Percentiles rank a stretch among this genome's conserved stretches.
phyloP scores from a whole-genome alignment of 148 eudicot genomes.

The Nepenthes mirabilis region DNA sequence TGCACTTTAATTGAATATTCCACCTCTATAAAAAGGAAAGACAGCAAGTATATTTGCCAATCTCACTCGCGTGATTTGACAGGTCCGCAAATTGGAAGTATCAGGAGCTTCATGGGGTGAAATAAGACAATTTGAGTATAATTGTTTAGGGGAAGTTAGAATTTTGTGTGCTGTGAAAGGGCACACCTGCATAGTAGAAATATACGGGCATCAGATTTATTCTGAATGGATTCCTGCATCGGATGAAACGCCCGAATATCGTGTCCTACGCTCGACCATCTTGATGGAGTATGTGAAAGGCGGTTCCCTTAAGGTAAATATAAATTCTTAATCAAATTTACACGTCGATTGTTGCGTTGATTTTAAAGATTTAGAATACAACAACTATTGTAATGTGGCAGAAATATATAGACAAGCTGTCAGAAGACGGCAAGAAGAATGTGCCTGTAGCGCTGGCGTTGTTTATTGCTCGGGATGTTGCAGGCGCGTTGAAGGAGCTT shows the following conservation, averaged over 20 bases:
- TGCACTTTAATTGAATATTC: background rate
- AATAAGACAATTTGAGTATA: conserved; percentile 58
- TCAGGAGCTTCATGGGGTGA: conserved; percentile 44
- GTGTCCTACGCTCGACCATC: conserved; percentile 59
- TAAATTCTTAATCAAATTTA: background rate
- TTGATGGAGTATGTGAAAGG: conserved; percentile 86
- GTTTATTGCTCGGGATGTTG: conserved; percentile 65
- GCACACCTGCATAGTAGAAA: conserved; percentile 70
- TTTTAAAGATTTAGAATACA: background rate
- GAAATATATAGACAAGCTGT: conserved; percentile 53
- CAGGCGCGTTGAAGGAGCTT: conserved; percentile 63
- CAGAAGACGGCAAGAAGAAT: conserved; percentile 56
- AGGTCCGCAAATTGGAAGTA: conserved; percentile 65
- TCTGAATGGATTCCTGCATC: conserved; percentile 54
- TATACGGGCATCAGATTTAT: conserved; percentile 75
- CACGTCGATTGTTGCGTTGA: background rate
- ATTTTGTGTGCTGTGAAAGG: conserved; percentile 57
- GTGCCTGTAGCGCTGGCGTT: conserved; percentile 41
- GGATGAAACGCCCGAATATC: conserved; percentile 45
- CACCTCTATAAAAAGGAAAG: background rate
- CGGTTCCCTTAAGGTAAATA: conserved; percentile 72
- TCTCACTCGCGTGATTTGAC: conserved; percentile 7
- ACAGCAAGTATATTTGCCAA: background rate
- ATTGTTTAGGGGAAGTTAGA: conserved; percentile 82
- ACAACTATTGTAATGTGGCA: conserved; percentile 17